phyloP scores from a whole-genome alignment of 2,329 filamentous ascomycete genomes.

The Aspergillus vadensis region DNA sequence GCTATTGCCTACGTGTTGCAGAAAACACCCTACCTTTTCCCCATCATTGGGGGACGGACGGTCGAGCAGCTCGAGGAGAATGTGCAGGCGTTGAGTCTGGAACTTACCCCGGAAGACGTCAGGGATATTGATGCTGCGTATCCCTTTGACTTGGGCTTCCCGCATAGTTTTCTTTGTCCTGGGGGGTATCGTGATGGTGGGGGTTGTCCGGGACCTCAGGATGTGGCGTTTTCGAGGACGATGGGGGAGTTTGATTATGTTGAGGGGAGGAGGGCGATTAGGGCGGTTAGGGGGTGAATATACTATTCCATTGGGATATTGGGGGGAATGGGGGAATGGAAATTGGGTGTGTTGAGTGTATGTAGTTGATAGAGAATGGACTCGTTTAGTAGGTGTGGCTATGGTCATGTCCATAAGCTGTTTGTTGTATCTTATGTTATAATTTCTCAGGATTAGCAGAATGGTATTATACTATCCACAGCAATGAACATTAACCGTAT shows the following conservation, averaged over 20 bases:
- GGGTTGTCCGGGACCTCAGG: not conserved
- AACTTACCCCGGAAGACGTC: slow-evolving; percentile 56
- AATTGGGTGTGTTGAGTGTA: too few species aligned
- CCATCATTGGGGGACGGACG: slow-evolving; percentile 54
- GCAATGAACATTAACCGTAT: not conserved
- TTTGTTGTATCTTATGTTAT: too few species aligned
- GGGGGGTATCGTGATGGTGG: not conserved
- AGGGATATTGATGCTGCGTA: slow-evolving; percentile 54
- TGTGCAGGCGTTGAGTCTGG: slow-evolving; percentile 55
- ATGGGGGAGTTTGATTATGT: slow-evolving; percentile 7
- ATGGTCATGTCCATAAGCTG: too few species aligned
- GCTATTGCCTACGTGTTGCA: slow-evolving; percentile 55
- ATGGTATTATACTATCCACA: slow-evolving; percentile 1
- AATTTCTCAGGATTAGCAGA: too few species aligned
- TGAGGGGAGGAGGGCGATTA: not conserved
- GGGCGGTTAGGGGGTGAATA: not conserved
- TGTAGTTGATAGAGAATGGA: too few species aligned
- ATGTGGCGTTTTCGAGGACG: not conserved
- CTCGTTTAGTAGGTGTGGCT: too few species aligned
- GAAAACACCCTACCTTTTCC: slow-evolving; percentile 55
- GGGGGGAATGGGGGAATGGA: too few species aligned
- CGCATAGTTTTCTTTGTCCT: slow-evolving; percentile 27
- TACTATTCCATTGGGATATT: too few species aligned
- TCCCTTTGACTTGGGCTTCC: slow-evolving; percentile 60
- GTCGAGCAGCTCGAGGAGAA: slow-evolving; percentile 55